Conservation (phyloP, 495 filamentous ascomycete genomes). For the Zalerion maritima region DNA sequence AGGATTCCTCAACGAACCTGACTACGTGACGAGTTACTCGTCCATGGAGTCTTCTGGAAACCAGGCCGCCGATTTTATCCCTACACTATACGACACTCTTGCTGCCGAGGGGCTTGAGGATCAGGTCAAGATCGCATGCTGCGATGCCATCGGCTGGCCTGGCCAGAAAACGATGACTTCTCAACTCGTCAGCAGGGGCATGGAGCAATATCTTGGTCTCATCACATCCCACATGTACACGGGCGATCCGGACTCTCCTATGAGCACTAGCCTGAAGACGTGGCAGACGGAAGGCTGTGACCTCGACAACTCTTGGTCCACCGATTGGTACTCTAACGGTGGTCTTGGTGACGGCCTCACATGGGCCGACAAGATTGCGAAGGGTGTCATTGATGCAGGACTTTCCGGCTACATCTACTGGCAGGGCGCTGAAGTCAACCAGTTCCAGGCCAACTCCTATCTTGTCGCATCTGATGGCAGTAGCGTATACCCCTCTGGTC, state of each 20-base stretch:
- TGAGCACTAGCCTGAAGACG: constrained; percentile 22
- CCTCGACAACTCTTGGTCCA: constrained; percentile 16
- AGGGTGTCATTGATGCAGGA: constrained; percentile 26
- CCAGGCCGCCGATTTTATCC: constrained; percentile 36
- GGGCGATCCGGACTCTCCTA: constrained; percentile 19
- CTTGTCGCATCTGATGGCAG: constrained; percentile 21
- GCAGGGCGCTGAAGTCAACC: constrained; percentile 25
- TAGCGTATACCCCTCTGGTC: constrained; percentile 19
- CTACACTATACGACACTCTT: constrained; percentile 27
- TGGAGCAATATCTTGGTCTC: constrained; percentile 21
- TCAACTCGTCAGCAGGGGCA: constrained; percentile 26
- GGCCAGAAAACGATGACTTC: constrained; percentile 21
- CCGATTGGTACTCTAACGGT: constrained; percentile 33
- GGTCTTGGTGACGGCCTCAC: constrained; percentile 34
- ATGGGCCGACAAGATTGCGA: constrained; percentile 41
- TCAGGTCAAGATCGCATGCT: constrained; percentile 29
- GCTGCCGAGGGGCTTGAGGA: constrained; percentile 19
- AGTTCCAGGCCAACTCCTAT: constrained; percentile 21
- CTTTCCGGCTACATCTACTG: constrained; percentile 37
- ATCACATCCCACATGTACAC: constrained; percentile 38
- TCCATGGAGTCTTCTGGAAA: constrained; percentile 27
- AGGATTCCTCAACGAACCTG: constrained; percentile 44
- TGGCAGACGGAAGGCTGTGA: constrained; percentile 39
- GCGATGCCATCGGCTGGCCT: constrained; percentile 37
- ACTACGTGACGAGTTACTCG: constrained; percentile 28